These are phyloP conservation scores for Ganoderma lucidum DNA, from an alignment of 1,284 basidiomycete genomes.

Conservation along the genomic window DNA sequence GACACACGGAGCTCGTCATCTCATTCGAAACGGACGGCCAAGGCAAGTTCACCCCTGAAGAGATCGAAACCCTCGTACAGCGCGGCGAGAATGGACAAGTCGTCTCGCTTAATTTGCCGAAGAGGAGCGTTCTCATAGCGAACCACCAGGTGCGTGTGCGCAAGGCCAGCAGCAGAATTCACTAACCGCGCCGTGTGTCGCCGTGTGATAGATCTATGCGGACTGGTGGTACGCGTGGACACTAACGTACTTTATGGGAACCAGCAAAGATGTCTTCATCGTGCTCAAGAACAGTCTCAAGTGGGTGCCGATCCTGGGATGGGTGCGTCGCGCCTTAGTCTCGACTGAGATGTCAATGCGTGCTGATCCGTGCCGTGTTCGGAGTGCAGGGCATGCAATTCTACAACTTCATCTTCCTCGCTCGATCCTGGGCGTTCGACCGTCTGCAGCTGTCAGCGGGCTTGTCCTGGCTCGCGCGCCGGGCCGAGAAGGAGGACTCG, in stretches of 20 bases:
- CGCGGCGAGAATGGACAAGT: constrained; percentile 66
- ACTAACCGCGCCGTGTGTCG: background rate
- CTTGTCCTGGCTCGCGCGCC: constrained; percentile 64
- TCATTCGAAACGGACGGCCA: constrained; percentile 77
- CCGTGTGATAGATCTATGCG: constrained; percentile 71
- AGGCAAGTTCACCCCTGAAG: constrained; percentile 65
- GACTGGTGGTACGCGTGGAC: constrained; percentile 97
- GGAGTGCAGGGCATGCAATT: constrained; percentile 85
- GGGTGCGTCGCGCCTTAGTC: constrained; percentile 60
- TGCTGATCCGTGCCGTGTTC: constrained; percentile 8
- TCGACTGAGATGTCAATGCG: background rate
- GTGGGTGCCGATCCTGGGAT: constrained; percentile 89
- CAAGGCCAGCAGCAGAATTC: background rate
- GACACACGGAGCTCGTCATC: constrained; percentile 78
- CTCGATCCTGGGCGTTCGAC: constrained; percentile 89
- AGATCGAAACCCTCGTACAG: constrained; percentile 63
- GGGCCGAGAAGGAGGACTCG: constrained; percentile 67
- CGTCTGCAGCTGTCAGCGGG: constrained; percentile 65
- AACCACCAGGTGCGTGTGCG: constrained; percentile 76
- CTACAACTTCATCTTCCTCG: constrained; percentile 90
- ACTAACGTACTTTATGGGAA: constrained; percentile 78
- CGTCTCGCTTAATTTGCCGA: constrained; percentile 72
- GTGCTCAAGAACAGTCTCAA: constrained; percentile 90
- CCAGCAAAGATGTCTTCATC: constrained; percentile 83
- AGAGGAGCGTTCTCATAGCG: constrained; percentile 79